Conservation (phyloP, 2,329 filamentous ascomycete species). For the Colletotrichum acutatum region DNA sequence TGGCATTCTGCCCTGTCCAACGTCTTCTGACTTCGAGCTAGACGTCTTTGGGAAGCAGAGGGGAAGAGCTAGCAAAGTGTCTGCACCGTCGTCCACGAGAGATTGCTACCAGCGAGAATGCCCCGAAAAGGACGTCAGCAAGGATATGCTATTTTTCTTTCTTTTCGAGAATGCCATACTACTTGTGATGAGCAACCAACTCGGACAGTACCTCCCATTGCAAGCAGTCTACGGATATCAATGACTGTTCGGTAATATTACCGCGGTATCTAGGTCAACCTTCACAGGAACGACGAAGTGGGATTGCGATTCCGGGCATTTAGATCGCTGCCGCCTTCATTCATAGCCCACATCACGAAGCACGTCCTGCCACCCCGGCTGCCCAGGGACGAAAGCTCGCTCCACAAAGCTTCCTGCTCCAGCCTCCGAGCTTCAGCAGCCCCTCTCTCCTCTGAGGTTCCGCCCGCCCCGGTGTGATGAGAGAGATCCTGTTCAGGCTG, state of each 20-base stretch:
- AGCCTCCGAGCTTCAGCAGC: not conserved
- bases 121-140: not conserved
- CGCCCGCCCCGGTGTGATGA: conserved; percentile 15
- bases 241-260: not conserved
- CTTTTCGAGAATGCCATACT: too few relatives aligned
- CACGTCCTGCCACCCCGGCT: not conserved
- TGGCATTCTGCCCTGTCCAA: conserved; percentile 1
- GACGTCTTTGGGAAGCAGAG: not conserved
- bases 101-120: conserved; percentile 2
- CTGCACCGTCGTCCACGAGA: conserved; percentile 5
- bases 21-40: not conserved
- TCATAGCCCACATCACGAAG: not conserved
- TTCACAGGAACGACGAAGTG: not conserved
- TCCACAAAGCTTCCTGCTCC: conserved; percentile 6
- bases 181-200: not conserved
- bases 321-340: not conserved
- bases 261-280: not conserved
- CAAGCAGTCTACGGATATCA: not conserved
- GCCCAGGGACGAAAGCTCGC: not conserved
- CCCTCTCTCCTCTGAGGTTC: not conserved
- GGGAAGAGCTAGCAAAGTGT: not conserved
- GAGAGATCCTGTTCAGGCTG: not conserved
- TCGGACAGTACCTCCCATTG: not conserved
- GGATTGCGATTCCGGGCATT: not conserved
- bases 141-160: not conserved